Base-by-base conservation (phyloP, 2,329 filamentous ascomycete species). In the Basipetospora chlamydospora region DNA sequence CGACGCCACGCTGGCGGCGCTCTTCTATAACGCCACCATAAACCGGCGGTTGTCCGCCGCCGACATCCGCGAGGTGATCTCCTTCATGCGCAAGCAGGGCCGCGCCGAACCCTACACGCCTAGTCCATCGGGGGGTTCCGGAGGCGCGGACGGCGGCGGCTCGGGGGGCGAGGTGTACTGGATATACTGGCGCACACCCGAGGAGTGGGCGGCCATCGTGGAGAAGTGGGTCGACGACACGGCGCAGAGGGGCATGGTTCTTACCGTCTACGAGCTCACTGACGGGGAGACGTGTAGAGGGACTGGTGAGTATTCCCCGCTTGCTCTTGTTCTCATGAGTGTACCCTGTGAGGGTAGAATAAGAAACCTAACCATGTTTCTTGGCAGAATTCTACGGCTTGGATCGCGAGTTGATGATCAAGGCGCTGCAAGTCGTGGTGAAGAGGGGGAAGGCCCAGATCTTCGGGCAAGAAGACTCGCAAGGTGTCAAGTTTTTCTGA, bases 401-500 rank as follows among this genome's bases (percentile, higher is more conserved):
- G 64, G 87, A 96, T 52, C 65, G 69, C 31, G 83, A 86, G 17
- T 57, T 94, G 42, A 66, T 98, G 49, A 71, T 80, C 46, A 86
- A 80, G 55, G 80, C 83, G 26, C 66, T 98, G 33, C 71, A 73
- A 41, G 66, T 90, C 34, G 67, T 95, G 33, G 87, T 93, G 25
- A 94, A 92, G 66, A 73, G 80, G 43, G 86, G 86, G 46, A 93
- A 82, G 60, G 88, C 87, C 11, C 88, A 96, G 57, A 76, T 96
- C 18, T 96, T 98, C 60, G 88, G 88, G 23, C 73, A 75, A 37
- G 86, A 88, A 49, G 85, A 88, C 53, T 81, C 83, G 42, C 75
- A 82, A 50, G 90, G 90, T 49, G 85, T 96, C 45, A 98, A 98
- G 63, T 96, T 98, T 63, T 96, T 96, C 54, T 95, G 63, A 77